Conservation (phyloP, 2,329 filamentous ascomycete species). For the Scytalidium lignicola region DNA sequence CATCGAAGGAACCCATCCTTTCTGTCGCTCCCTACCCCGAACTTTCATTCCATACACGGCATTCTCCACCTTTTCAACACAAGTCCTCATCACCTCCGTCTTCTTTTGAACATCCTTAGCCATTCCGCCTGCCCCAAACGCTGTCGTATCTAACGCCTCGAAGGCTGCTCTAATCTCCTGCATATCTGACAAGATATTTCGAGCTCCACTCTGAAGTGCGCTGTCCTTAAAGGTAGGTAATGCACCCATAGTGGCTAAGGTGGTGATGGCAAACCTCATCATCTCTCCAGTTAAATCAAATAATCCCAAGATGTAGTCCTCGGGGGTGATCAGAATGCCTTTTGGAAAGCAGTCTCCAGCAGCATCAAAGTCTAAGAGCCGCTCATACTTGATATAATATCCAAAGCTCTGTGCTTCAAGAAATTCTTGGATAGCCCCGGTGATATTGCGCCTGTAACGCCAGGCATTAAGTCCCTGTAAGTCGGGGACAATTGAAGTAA, state of each 20-base stretch:
- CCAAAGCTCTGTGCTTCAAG: conserved; percentile 87
- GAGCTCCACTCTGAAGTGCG: conserved; percentile 27
- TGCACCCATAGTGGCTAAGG: conserved; percentile 62
- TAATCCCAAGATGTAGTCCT: conserved; percentile 86
- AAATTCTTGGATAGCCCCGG: conserved; percentile 81
- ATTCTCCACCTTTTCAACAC: conserved; percentile 90
- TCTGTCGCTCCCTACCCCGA: conserved; percentile 80
- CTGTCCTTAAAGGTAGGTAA: conserved; percentile 33
- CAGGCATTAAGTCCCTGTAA: conserved; percentile 73
- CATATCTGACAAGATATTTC: conserved; percentile 74
- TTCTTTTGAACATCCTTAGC: conserved; percentile 68
- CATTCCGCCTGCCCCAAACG: conserved; percentile 45
- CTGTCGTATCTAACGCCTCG: conserved; percentile 61
- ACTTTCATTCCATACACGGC: conserved; percentile 85
- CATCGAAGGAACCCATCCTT: conserved; percentile 85
- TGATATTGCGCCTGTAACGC: conserved; percentile 76
- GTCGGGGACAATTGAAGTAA: conserved; percentile 57
- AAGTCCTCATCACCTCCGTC: conserved; percentile 77
- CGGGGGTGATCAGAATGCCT: conserved; percentile 61
- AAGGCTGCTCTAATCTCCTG: conserved; percentile 71
- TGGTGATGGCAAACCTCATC: conserved; percentile 93
- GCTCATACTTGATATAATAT: conserved; percentile 77
- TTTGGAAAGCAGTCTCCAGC: conserved; percentile 42
- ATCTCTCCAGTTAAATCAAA: conserved; percentile 94
- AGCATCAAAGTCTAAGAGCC: conserved; percentile 63